Conservation (phyloP, 2,329 filamentous ascomycete species). For the Lasiodiplodia gonubiensis region DNA sequence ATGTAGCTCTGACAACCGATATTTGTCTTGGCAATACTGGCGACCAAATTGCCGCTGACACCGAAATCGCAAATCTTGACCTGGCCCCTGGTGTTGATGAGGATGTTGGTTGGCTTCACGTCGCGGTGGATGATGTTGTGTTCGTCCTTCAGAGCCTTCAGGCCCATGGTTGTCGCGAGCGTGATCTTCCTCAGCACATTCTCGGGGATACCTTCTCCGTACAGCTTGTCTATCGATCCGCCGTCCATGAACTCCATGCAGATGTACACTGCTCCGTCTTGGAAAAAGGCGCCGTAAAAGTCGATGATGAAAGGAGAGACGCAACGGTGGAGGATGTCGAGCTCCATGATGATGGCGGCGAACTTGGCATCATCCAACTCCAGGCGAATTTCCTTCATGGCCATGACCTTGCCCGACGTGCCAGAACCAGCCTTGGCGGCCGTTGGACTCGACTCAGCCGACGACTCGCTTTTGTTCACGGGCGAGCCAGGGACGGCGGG, state of each 20-base stretch:
- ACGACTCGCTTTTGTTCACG: conserved; percentile 36
- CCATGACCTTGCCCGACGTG: conserved; percentile 82
- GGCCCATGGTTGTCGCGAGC: conserved; percentile 83
- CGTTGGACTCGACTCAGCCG: conserved; percentile 43
- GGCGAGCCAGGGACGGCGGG: conserved; percentile 43
- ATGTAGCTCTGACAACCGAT: conserved; percentile 99
- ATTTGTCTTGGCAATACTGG: conserved; percentile 97
- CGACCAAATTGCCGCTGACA: conserved; percentile 93
- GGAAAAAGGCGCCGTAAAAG: conserved; percentile 98
- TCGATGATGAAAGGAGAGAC: conserved; percentile 96
- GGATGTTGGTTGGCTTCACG: conserved; percentile 98
- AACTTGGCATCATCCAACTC: conserved; percentile 98
- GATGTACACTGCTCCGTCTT: conserved; percentile 98
- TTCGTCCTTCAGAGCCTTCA: conserved; percentile 93
- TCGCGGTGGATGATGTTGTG: conserved; percentile 99
- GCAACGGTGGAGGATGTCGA: conserved; percentile 94
- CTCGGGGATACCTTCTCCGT: conserved; percentile 88
- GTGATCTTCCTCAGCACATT: conserved; percentile 88
- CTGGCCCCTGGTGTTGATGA: conserved; percentile 86
- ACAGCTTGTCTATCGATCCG: conserved; percentile 95
- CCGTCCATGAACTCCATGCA: conserved; percentile 99
- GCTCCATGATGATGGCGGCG: conserved; percentile 94
- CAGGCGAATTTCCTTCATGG: conserved; percentile 97
- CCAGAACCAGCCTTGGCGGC: conserved; percentile 51
- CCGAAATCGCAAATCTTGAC: conserved; percentile 99